Evolutionary conservation across 768 basidiomycete genomes (phyloP).

Genomic region (Clitopilus hobsonii): DNA sequence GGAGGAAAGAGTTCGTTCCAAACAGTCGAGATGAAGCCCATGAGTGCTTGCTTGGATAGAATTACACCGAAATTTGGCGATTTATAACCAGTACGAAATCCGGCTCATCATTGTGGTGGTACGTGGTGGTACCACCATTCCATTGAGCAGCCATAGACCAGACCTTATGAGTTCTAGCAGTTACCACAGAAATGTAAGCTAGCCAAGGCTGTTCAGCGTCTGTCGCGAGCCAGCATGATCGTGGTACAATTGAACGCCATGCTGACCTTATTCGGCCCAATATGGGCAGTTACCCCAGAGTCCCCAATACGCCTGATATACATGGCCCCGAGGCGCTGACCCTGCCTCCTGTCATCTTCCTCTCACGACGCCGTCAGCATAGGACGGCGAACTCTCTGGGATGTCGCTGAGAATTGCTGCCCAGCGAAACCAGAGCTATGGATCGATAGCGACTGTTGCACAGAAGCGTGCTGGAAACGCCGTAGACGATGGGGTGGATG

Average conservation of each 20-base stretch:
- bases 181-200: not conserved
- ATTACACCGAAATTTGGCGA: not conserved
- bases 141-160: not conserved
- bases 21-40: not conserved
- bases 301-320: not conserved
- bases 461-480: slow-evolving; percentile 1
- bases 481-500: not conserved
- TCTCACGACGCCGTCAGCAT: not conserved
- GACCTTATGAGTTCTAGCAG: not conserved
- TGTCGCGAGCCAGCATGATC: too few species aligned
- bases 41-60: not conserved
- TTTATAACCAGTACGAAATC: not conserved
- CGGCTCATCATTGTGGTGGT: not conserved
- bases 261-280: not conserved
- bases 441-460: slow-evolving; percentile 1
- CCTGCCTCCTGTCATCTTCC: not conserved
- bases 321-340: not conserved
- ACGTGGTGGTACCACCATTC: not conserved
- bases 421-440: not conserved
- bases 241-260: not conserved
- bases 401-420: not conserved
- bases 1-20: not conserved
- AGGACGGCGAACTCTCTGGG: not conserved
- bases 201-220: not conserved
- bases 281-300: not conserved